phyloP scores from a whole-genome alignment of 2,329 filamentous ascomycete genomes.

The Clonostachys byssicola region DNA sequence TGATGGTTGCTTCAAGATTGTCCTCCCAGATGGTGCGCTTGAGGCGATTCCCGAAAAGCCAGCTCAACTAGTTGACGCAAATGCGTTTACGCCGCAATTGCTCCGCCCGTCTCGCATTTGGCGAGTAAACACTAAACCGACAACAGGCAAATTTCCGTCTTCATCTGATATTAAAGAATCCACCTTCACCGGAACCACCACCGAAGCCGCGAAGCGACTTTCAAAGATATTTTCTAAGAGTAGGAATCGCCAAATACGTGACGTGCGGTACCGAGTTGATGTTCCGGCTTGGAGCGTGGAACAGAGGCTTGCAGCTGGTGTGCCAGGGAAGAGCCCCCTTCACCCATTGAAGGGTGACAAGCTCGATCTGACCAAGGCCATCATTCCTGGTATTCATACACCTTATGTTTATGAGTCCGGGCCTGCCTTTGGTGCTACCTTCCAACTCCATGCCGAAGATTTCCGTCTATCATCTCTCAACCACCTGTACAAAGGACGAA shows the following conservation, averaged over 20 bases:
- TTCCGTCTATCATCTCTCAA: conserved; percentile 31
- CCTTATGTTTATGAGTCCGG: conserved; percentile 34
- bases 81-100: conserved; percentile 27
- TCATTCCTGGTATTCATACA: conserved; percentile 32
- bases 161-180: conserved; percentile 12
- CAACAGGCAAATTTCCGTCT: conserved; percentile 23
- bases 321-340: conserved; percentile 27
- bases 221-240: conserved; percentile 27
- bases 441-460: conserved; percentile 34
- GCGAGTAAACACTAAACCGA: conserved; percentile 25
- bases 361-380: conserved; percentile 26
- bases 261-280: conserved; percentile 29
- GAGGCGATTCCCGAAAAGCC: conserved; percentile 23
- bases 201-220: conserved; percentile 20
- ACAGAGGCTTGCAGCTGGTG: conserved; percentile 26
- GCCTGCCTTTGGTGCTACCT: conserved; percentile 29
- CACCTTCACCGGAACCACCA: not conserved
- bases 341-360: conserved; percentile 29
- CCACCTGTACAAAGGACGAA: conserved; percentile 31
- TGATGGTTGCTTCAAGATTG: conserved; percentile 32
- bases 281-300: conserved; percentile 29
- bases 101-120: conserved; percentile 27
- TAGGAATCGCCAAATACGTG: conserved; percentile 26
- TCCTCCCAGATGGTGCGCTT: conserved; percentile 21
- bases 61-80: conserved; percentile 20